These are phyloP conservation scores for Yamadazyma spencermartinsiae DNA, from an alignment of 1,139 yeast species.

Conservation along the genomic window DNA sequence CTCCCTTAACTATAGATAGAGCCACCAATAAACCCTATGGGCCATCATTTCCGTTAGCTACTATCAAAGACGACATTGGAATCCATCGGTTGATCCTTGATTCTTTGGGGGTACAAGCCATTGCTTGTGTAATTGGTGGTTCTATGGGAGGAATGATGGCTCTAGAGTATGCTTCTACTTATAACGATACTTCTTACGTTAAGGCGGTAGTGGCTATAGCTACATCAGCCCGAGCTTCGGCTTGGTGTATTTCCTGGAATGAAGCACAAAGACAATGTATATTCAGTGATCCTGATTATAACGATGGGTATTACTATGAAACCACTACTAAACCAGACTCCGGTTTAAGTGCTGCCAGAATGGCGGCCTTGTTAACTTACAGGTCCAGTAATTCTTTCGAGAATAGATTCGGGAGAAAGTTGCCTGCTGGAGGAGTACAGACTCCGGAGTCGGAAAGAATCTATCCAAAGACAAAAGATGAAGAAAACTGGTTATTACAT, in stretches of 20 bases:
- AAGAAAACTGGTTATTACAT: conserved; percentile 46
- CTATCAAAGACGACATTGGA: conserved; percentile 85
- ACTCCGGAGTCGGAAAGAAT: conserved; percentile 13
- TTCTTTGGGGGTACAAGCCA: conserved; percentile 68
- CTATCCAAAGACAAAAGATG: conserved; percentile 43
- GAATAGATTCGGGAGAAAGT: conserved; percentile 79
- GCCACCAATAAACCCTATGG: conserved; percentile 78
- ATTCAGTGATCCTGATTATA: conserved; percentile 89
- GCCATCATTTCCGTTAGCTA: conserved; percentile 91
- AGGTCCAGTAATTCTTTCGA: conserved; percentile 92
- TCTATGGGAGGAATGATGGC: conserved; percentile 99
- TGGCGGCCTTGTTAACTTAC: conserved; percentile 92
- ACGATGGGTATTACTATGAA: conserved; percentile 79
- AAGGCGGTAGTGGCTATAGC: conserved; percentile 80
- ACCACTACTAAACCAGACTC: conserved; percentile 69
- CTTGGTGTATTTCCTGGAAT: conserved; percentile 99
- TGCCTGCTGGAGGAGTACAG: conserved; percentile 37
- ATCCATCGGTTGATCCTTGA: conserved; percentile 76
- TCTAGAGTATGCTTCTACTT: conserved; percentile 73
- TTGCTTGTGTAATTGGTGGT: conserved; percentile 92
- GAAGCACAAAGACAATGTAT: conserved; percentile 97
- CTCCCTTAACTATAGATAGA: conserved; percentile 79
- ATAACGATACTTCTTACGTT: conserved; percentile 71
- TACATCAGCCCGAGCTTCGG: conserved; percentile 91
- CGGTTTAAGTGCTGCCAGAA: conserved; percentile 94